Evolutionary conservation across 805 yeast genomes (phyloP), one percentile per base, ranked within the genome.

Genomic region (Pichia cabralensis): DNA sequence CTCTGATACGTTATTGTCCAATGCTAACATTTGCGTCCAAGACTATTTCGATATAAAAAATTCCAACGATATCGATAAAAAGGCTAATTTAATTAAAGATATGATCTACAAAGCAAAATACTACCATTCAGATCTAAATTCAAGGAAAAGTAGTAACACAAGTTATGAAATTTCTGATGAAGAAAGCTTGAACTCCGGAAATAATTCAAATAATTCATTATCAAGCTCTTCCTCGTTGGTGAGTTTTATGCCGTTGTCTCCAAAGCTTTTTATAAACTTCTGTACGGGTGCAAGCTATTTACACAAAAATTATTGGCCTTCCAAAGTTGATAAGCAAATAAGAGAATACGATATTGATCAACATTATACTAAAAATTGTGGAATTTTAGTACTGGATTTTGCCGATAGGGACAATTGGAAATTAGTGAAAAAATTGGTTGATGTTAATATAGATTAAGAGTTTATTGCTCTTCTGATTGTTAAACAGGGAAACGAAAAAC

Each of bases 251-350:
- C n/a, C n/a, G n/a, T n/a, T n/a, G n/a, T 15, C 27, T 10, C 62
- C 70, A 31, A 80, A 77, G 54, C 58, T 81, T 43, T 80, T 71
- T 47, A 57, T 81, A 41, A 81, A 81, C 59, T 81, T 78, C 54
- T 74, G 84, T 39, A 69, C 85, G 1, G 89, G 80, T 13, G 67
- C 86, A 28, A 77, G 77, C 56, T 77, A 80, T 52, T 77, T 76
- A 55, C 73, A 78, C 55, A 74, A 65, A 33, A 65, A 62, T 30
- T 80, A 84, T 55, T 81, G 92, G 92, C 92, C 92, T 1, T 65
- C 69, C 39, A 64, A 69, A 44, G 72, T 80, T 40, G 73, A 85
- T 14, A 59, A 65, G 36, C 74, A 73, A 36, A 59, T 74, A 56
- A 46, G 48, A 13, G 48, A 55, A 23, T 61, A 64, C 31, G 60